A percentile compares a stretch with the other conserved stretches of the same genome.
These are phyloP conservation scores for Stenocarpella maydis DNA, from an alignment of 2,329 filamentous ascomycete species.

Conservation along the genomic window DNA sequence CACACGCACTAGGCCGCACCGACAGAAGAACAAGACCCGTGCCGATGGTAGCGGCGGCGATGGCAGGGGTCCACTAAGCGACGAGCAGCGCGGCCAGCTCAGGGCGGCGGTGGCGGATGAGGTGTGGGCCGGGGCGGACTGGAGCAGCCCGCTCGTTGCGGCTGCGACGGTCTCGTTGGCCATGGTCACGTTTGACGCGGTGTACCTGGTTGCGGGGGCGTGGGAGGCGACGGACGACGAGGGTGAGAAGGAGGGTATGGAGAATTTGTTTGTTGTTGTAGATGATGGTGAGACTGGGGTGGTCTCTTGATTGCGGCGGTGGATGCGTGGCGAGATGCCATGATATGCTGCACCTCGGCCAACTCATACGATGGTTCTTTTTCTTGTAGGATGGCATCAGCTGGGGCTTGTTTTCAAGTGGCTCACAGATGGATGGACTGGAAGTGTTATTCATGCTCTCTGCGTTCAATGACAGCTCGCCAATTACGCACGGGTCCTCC, in stretches of 20 bases:
- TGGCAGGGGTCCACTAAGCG: background rate
- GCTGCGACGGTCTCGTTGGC: background rate
- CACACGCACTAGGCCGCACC: background rate
- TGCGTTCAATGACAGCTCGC: background rate
- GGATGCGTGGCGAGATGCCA: background rate
- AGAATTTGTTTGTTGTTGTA: background rate
- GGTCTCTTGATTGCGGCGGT: background rate
- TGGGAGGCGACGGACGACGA: background rate
- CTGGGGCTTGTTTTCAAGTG: too few species aligned
- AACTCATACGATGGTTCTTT: background rate
- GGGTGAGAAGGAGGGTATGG: background rate
- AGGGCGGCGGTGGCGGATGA: background rate
- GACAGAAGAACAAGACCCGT: too few species aligned
- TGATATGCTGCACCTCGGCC: background rate
- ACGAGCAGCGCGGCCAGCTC: background rate
- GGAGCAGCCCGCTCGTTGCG: background rate
- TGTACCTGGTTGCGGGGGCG: constrained; percentile 1
- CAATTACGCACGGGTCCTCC: background rate
- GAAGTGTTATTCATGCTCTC: background rate
- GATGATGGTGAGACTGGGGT: background rate
- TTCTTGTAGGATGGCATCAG: background rate
- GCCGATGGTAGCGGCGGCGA: too few species aligned
- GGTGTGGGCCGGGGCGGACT: background rate
- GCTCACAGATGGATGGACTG: background rate
- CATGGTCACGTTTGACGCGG: constrained; percentile 10